Conservation (phyloP, 2,329 filamentous ascomycete species). For the Fusarium kyushuense region DNA sequence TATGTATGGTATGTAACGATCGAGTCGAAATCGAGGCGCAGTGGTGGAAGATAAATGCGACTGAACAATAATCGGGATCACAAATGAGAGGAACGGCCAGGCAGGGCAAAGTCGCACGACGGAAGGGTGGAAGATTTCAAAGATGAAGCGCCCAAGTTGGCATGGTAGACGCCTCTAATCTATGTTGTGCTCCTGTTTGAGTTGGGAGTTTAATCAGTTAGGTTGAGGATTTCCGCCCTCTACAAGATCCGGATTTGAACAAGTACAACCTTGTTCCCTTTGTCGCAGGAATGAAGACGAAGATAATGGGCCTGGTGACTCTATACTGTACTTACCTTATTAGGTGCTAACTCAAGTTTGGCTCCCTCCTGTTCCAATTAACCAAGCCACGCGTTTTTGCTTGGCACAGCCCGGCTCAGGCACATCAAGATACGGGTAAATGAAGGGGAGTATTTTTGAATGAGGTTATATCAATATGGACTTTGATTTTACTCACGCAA, state of each 20-base stretch:
- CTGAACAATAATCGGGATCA: slow-evolving; percentile 16
- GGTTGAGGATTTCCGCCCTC: slow-evolving; percentile 17
- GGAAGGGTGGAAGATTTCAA: slow-evolving; percentile 2
- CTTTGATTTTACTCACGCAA: neutral
- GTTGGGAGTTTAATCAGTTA: slow-evolving; percentile 7
- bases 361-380: slow-evolving; percentile 40
- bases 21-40: slow-evolving; percentile 5
- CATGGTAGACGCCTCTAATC: slow-evolving; percentile 33
- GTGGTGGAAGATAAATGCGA: slow-evolving; percentile 8
- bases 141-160: slow-evolving; percentile 26
- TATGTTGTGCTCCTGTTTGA: slow-evolving; percentile 8
- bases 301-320: slow-evolving; percentile 18
- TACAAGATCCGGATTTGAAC: slow-evolving; percentile 35
- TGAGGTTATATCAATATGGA: neutral
- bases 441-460: neutral
- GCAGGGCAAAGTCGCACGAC: slow-evolving; percentile 12
- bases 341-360: slow-evolving; percentile 3
- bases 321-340: slow-evolving; percentile 3
- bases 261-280: slow-evolving; percentile 29
- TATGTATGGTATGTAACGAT: slow-evolving; percentile 9
- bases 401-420: slow-evolving; percentile 41
- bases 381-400: slow-evolving; percentile 36
- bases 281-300: slow-evolving; percentile 37
- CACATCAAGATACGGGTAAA: slow-evolving; percentile 8
- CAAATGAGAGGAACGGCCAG: slow-evolving; percentile 34